Evolutionary conservation across 2,329 filamentous ascomycete species (phyloP), one percentile per base, ranked within the genome.

Genomic region (Colletotrichum tropicicola): DNA sequence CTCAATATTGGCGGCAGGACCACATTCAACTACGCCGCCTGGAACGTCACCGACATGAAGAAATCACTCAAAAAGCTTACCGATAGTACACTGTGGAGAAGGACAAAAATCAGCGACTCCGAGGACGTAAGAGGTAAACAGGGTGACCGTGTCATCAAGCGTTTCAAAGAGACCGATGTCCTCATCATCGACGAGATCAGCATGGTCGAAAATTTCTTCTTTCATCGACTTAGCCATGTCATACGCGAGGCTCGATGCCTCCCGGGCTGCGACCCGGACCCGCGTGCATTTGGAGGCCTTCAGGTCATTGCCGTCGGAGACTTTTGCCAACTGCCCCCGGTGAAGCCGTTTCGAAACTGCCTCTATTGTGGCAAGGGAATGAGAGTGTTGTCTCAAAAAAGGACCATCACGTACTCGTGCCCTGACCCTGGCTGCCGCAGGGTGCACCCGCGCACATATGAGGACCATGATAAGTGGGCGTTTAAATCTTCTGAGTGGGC

Each of bases 171-270:
- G 28, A 30, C 83, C 0, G 79, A 90, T 52, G 83, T 89, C 1
- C 77, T 91, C 2, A 81, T 91, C 23, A 86, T 91, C 15, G 88
- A 91, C 68, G 89, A 91, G 73, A 86, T 91, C 61, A 88, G 84
- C 66, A 91, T 91, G 89, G 79, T 90, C 0, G 85, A 88, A 52
- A 86, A 83, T 82, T 88, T 90, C 67, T 89, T 89, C 60, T 88
- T 82, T 66, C 86, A 89, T 68, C 59, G 59, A 8, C 72, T 90
- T 0, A 84, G 88, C 0, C 87, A 87, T 0, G 86, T 90, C 2
- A 35, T 62, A 1, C 2, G 19, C 3, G 2, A 1, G 17, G n/a
- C 19, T 2, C 25, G 51, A 56, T 5, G 25, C 2, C 12, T 15
- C 17, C 19, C 30, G 6, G 27, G 35, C 30, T 9, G 3, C 3